phyloP scores from a whole-genome alignment of 2,329 filamentous ascomycete genomes.

The Huntiella savannae region DNA sequence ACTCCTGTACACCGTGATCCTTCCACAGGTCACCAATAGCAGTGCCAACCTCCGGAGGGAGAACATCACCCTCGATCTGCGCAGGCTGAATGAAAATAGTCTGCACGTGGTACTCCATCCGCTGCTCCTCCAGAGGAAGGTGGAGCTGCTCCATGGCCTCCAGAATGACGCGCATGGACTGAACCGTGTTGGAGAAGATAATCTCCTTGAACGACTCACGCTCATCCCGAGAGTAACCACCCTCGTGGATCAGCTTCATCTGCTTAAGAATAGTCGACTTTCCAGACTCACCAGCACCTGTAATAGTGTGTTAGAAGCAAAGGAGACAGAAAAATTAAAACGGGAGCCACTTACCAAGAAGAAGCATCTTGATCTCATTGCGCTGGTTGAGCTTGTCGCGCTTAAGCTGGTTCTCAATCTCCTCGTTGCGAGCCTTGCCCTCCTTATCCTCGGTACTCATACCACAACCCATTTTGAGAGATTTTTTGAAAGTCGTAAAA shows the following conservation, averaged over 20 bases:
- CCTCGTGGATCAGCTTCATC: constrained; percentile 99
- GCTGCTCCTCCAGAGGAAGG: constrained; percentile 73
- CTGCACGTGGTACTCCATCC: constrained; percentile 92
- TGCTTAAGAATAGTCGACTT: constrained; percentile 97
- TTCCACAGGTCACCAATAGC: constrained; percentile 88
- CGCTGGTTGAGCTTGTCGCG: constrained; percentile 96
- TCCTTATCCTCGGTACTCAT: constrained; percentile 99
- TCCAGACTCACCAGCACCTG: constrained; percentile 81
- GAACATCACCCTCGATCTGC: constrained; percentile 85
- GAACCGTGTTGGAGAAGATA: constrained; percentile 51
- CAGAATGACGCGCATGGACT: constrained; percentile 50
- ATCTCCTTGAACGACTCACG: constrained; percentile 53
- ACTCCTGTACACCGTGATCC: constrained; percentile 80
- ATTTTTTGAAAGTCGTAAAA: constrained; percentile 4
- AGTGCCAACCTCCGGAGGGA: constrained; percentile 84
- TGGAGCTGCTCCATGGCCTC: constrained; percentile 51
- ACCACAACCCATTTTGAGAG: constrained; percentile 82
- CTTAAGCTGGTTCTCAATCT: constrained; percentile 99
- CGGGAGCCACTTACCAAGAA: constrained; percentile 50
- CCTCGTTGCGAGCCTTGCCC: constrained; percentile 98
- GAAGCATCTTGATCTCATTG: constrained; percentile 99
- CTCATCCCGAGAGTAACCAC: constrained; percentile 87
- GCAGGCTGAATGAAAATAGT: constrained; percentile 97
- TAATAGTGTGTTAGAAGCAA: neutral
- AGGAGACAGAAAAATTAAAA: neutral